These are phyloP conservation scores for Penicillium sp. DNA, from an alignment of 2,329 filamentous ascomycete species.

Conservation along the genomic window DNA sequence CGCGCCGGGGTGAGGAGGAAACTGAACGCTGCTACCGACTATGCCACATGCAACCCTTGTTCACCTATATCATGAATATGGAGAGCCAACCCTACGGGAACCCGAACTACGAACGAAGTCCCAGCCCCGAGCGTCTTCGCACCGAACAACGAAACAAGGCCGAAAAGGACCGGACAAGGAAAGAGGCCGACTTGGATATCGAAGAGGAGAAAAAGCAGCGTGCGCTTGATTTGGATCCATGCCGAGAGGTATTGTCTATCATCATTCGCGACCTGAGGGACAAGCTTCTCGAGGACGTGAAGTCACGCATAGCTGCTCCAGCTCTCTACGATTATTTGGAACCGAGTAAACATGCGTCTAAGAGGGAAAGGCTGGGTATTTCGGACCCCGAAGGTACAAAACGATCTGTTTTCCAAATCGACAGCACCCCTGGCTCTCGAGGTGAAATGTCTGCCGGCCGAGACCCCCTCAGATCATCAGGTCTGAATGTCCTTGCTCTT, in stretches of 20 bases:
- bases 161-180: constrained; percentile 63
- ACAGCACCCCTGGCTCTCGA: constrained; percentile 61
- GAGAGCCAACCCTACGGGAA: constrained; percentile 71
- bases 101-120: constrained; percentile 57
- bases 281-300: constrained; percentile 84
- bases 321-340: constrained; percentile 78
- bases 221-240: constrained; percentile 87
- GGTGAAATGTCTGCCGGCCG: constrained; percentile 42
- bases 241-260: constrained; percentile 74
- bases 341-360: constrained; percentile 74
- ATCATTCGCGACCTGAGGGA: constrained; percentile 78
- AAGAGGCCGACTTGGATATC: constrained; percentile 75
- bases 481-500: constrained; percentile 61
- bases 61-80: constrained; percentile 93
- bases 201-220: constrained; percentile 88
- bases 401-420: constrained; percentile 56
- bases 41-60: constrained; percentile 78
- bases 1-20: constrained; percentile 71
- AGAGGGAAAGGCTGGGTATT: constrained; percentile 75
- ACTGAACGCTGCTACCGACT: constrained; percentile 74
- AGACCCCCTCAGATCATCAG: constrained; percentile 34
- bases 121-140: constrained; percentile 44
- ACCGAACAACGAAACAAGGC: constrained; percentile 58
- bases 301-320: constrained; percentile 79
- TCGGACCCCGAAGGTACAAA: constrained; percentile 64